Base-by-base conservation (phyloP, 805 yeast species). In the Vanderwaltozyma verrucispora region DNA sequence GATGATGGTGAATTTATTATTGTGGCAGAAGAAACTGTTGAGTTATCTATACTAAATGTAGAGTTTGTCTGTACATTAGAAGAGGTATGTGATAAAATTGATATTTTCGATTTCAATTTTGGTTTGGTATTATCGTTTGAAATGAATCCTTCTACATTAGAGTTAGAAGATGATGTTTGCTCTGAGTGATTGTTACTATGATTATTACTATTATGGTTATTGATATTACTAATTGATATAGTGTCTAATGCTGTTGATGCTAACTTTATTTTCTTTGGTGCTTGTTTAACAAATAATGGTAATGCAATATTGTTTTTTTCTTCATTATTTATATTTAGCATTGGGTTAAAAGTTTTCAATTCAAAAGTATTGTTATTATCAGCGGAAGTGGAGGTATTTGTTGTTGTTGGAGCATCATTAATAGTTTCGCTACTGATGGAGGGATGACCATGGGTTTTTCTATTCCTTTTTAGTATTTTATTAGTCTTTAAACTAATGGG, bases 401-500 rank as follows among this genome's bases (percentile, higher is more conserved):
- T n/a, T n/a, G n/a, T n/a, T n/a, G n/a, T n/a, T n/a, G n/a, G n/a
- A n/a, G n/a, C n/a, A n/a, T n/a, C n/a, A n/a, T n/a, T n/a, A n/a
- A n/a, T n/a, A n/a, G n/a, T n/a, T n/a, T n/a, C 23, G n/a, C n/a
- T 12, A 17, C 24, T 24, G 4, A 16, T 34, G 2, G 25, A 10
- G 2, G 30, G 2, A 9, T 14, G 7, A 10, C 26, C 21, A 23
- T 45, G 45, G 3, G 45, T 79, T 52, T 82, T 80, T 51, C 97
- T 72, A 56, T 88, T 88, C 55, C 97, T 72, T 30, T 92, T 79
- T 63, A 87, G 86, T 58, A 88, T 88, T 21, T 88, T 87, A 63
- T 88, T 95, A 10, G 96, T 85, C 59, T 88, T 88, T 51, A 88
- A 67, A 18, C 87, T 77, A 38, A 87, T 87, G 5, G 97, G 96